Percentiles rank a stretch among this genome's conserved stretches.
These are phyloP conservation scores for Aspergillus sp. DNA, from an alignment of 2,329 filamentous ascomycete species.

Conservation along the genomic window DNA sequence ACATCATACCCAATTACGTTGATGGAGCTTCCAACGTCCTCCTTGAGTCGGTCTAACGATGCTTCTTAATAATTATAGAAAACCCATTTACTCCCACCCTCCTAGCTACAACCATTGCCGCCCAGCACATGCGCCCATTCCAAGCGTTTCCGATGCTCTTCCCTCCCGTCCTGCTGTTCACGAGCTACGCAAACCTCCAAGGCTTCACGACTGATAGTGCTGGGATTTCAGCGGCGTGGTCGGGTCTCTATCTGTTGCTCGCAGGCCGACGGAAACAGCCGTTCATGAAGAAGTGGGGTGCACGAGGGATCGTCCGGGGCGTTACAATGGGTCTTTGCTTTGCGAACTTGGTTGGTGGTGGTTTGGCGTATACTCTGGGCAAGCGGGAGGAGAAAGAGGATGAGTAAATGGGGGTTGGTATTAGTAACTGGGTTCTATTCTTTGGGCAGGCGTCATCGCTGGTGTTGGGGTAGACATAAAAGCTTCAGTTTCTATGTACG, in stretches of 20 bases:
- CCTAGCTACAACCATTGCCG: conserved; percentile 59
- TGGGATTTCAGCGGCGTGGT: conserved; percentile 59
- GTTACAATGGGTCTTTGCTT: conserved; percentile 41
- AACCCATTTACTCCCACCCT: conserved; percentile 58
- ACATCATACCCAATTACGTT: conserved; percentile 8
- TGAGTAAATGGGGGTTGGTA: background rate
- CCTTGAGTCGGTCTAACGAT: too few species aligned
- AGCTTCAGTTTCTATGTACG: background rate
- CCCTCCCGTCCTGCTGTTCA: conserved; percentile 59
- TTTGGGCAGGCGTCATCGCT: background rate
- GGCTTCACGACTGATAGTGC: conserved; percentile 58
- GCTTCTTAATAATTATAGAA: conserved; percentile 37
- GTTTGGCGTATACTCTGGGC: conserved; percentile 41
- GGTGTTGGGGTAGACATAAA: background rate
- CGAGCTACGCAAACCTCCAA: conserved; percentile 58
- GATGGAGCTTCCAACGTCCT: too few species aligned
- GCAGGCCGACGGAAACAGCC: conserved; percentile 50
- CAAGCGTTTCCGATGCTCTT: conserved; percentile 61
- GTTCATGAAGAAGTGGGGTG: conserved; percentile 40
- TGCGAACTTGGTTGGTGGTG: conserved; percentile 41
- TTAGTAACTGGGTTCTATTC: background rate
- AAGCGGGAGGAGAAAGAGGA: conserved; percentile 35
- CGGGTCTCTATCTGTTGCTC: conserved; percentile 57
- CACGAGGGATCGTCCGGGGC: conserved; percentile 40
- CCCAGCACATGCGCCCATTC: conserved; percentile 61